These are phyloP conservation scores for Fusarium decemcellulare DNA, from an alignment of 2,329 filamentous ascomycete species.

Conservation along the genomic window DNA sequence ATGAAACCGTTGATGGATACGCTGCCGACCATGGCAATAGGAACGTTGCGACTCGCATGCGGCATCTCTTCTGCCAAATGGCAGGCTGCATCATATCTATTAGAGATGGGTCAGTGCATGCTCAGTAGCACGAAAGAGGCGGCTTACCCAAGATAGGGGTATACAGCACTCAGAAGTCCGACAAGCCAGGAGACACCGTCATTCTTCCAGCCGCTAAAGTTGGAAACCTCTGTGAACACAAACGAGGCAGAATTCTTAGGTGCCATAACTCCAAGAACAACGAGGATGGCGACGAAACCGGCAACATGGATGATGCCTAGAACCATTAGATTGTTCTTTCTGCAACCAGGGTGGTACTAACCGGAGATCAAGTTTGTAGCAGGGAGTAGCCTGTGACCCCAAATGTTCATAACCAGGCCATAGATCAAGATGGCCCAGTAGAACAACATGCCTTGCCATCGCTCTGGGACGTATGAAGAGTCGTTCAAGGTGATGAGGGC, in stretches of 20 bases:
- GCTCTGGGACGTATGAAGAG: slow-evolving; percentile 55
- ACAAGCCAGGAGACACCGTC: slow-evolving; percentile 53
- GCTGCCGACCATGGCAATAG: slow-evolving; percentile 52
- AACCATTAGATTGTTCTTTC: background rate
- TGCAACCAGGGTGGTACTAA: background rate
- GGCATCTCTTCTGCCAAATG: slow-evolving; percentile 54
- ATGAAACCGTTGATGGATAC: slow-evolving; percentile 60
- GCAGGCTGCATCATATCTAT: slow-evolving; percentile 52
- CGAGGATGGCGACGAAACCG: slow-evolving; percentile 47
- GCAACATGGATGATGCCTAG: slow-evolving; percentile 46
- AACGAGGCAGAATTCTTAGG: slow-evolving; percentile 48
- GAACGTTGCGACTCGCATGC: slow-evolving; percentile 51
- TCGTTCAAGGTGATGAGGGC: slow-evolving; percentile 59
- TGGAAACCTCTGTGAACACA: slow-evolving; percentile 51
- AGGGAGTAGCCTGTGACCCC: slow-evolving; percentile 55
- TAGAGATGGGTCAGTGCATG: background rate
- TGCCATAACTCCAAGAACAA: slow-evolving; percentile 49
- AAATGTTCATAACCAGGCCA: slow-evolving; percentile 57
- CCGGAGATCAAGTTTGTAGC: slow-evolving; percentile 50
- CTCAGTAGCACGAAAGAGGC: background rate
- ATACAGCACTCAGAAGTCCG: slow-evolving; percentile 50
- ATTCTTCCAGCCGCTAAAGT: slow-evolving; percentile 50
- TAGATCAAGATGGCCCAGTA: slow-evolving; percentile 61
- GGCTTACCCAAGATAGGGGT: slow-evolving; percentile 52
- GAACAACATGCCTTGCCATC: slow-evolving; percentile 63